Conservation (phyloP, 1,139 yeast species). For the Kurtzmaniella natalensis region DNA sequence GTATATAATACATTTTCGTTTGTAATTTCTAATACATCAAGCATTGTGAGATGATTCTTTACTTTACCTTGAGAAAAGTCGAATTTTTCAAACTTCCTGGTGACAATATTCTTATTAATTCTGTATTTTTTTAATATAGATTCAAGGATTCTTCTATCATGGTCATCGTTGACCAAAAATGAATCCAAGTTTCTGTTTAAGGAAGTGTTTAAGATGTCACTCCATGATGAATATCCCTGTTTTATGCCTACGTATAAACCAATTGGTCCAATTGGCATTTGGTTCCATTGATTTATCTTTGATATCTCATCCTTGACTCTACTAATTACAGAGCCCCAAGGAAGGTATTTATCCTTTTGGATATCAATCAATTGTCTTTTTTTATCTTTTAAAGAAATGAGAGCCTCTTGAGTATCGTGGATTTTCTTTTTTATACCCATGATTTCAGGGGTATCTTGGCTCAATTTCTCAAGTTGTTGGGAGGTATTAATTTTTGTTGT, state of each 20-base stretch:
- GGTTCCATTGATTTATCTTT: constrained; percentile 30
- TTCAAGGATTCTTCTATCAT: constrained; percentile 53
- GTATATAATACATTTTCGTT: constrained; percentile 54
- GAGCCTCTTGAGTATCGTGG: constrained; percentile 8
- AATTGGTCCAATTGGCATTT: constrained; percentile 77
- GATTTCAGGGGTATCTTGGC: constrained; percentile 5
- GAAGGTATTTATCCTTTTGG: constrained; percentile 28
- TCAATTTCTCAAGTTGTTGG: constrained; percentile 5
- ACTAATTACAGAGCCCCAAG: constrained; percentile 48
- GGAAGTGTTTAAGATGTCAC: constrained; percentile 53
- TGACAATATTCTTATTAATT: constrained; percentile 38
- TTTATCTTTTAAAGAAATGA: constrained; percentile 12
- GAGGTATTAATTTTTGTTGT: constrained; percentile 5
- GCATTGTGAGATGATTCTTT: constrained; percentile 38
- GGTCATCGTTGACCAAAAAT: constrained; percentile 62
- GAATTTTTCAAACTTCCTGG: constrained; percentile 55
- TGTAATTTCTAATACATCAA: constrained; percentile 56
- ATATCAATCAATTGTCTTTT: constrained; percentile 16
- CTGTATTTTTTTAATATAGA: constrained; percentile 32
- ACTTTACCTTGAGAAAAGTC: constrained; percentile 38
- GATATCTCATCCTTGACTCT: constrained; percentile 40
- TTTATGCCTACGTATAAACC: constrained; percentile 63
- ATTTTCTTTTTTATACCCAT: constrained; percentile 5
- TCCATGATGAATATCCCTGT: constrained; percentile 54
- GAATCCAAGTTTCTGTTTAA: constrained; percentile 48